Evolutionary conservation across 306 rosid genomes (phyloP), one percentile per base, ranked within the genome.

Genomic region (Malus sieversii): DNA sequence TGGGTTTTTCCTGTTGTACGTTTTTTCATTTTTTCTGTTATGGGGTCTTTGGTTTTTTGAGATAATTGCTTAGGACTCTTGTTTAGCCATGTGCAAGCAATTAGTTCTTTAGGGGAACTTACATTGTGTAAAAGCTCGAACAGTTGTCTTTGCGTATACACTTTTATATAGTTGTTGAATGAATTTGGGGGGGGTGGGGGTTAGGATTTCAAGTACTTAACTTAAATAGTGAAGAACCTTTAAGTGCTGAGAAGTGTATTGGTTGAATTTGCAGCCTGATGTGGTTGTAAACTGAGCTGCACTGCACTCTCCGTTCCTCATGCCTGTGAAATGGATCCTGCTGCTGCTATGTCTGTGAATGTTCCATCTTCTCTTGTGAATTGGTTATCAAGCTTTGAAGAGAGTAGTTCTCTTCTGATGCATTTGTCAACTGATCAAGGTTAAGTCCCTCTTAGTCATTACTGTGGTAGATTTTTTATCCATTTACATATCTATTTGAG

Each of bases 351-450:
- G 84, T 87, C 92, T 79, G 80, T 92, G 52, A 95, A 92, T 66
- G 97, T 92, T 75, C 97, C 98, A 63, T 84, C 91, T 55, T 82
- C 93, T 77, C 90, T 95, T 77, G 88, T 90, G 9, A 82, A 82
- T 73, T 95, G 98, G 97, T 55, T 92, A 78, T 85, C 76, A 38
- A 85, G 87, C 86, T 89, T 90, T 73, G 71, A 82, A 78, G 83
- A 81, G 57, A 77, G 62, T 22, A 84, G n/a, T 42, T 82, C 83
- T 6, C 87, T 92, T 79, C 84, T 95, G 77, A 79, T 92, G 77
- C 97, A 95, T 82, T 84, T 92, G 79, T 95, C 97, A 74, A 90
- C 98, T 4, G 98, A 95, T 89, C 97, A 95, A 86, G 98, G 97
- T 89, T 32, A 80, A 75, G 82, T 75, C 66, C 27, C 61, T 2